Evolutionary conservation across 2,329 filamentous ascomycete species (phyloP).

Genomic region (Juglanconis juglandina): DNA sequence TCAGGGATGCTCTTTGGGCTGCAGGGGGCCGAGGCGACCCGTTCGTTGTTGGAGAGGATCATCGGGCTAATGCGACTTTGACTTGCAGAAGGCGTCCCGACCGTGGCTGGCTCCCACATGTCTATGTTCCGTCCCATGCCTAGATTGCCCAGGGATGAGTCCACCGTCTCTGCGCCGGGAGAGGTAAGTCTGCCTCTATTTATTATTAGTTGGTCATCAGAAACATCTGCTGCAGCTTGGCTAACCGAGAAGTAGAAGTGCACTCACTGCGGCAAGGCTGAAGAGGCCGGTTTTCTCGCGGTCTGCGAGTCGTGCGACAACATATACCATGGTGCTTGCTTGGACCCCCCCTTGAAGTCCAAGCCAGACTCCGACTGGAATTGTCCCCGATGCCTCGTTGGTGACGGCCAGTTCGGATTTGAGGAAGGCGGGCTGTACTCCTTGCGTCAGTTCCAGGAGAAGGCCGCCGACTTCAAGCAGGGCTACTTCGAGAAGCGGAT

Average conservation of each 20-base stretch:
- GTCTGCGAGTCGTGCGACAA: constrained; percentile 90
- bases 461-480: constrained; percentile 91
- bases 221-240: neutral
- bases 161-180: constrained; percentile 32
- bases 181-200: constrained; percentile 33
- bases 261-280: constrained; percentile 78
- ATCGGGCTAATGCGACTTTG: constrained; percentile 32
- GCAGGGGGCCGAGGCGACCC: constrained; percentile 15
- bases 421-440: constrained; percentile 97
- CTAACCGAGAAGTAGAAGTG: constrained; percentile 57
- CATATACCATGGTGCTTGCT: constrained; percentile 79
- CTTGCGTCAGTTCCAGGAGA: constrained; percentile 91
- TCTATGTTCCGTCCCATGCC: constrained; percentile 83
- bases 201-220: neutral
- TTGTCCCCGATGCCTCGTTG: constrained; percentile 89
- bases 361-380: constrained; percentile 91
- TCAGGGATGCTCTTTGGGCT: constrained; percentile 5
- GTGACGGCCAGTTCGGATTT: constrained; percentile 94
- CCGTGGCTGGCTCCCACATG: constrained; percentile 95
- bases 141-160: constrained; percentile 56
- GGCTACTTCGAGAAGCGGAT: constrained; percentile 88
- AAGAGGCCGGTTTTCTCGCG: constrained; percentile 68
- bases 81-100: constrained; percentile 62
- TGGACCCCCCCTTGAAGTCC: constrained; percentile 78
- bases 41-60: constrained; percentile 24